Conservation (phyloP, 2,329 filamentous ascomycete species). For the Immersiporthe knoxdaviesiana region DNA sequence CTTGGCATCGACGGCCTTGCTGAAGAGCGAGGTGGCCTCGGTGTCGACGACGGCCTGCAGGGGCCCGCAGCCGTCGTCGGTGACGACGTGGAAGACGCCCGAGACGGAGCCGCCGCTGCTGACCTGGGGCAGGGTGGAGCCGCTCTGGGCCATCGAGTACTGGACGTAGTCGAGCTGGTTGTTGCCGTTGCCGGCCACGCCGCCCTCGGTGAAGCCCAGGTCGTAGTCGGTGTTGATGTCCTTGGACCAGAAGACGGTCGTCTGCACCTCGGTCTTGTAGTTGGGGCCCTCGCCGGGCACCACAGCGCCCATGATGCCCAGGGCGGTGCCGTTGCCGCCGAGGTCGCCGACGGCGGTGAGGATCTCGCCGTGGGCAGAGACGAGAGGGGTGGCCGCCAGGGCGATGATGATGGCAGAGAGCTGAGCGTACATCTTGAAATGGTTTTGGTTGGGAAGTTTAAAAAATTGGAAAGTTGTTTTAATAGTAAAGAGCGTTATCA, state of each 20-base stretch:
- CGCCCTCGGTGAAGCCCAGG: slow-evolving; percentile 27
- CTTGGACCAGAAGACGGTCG: slow-evolving; percentile 34
- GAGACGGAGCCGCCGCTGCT: slow-evolving; percentile 36
- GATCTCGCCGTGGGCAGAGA: slow-evolving; percentile 38
- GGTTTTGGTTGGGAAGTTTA: not conserved
- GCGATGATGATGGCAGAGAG: slow-evolving; percentile 24
- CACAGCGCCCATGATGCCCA: slow-evolving; percentile 43
- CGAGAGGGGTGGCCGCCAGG: slow-evolving; percentile 34
- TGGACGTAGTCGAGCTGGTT: slow-evolving; percentile 22
- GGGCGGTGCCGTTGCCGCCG: slow-evolving; percentile 45
- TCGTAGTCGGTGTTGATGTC: slow-evolving; percentile 35
- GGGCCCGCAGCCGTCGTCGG: slow-evolving; percentile 47
- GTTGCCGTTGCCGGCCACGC: slow-evolving; percentile 19
- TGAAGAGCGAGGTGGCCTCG: slow-evolving; percentile 36
- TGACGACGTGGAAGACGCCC: slow-evolving; percentile 46
- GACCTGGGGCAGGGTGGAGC: slow-evolving; percentile 44
- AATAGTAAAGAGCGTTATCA: slow-evolving; percentile 16
- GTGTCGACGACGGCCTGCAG: slow-evolving; percentile 45
- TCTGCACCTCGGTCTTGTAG: slow-evolving; percentile 41
- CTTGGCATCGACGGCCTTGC: slow-evolving; percentile 27
- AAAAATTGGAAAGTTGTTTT: not conserved
- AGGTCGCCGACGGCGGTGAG: slow-evolving; percentile 36
- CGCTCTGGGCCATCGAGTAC: slow-evolving; percentile 14
- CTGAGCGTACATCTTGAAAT: slow-evolving; percentile 33
- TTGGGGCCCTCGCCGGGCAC: slow-evolving; percentile 35